Conservation (phyloP, 1,284 basidiomycete genomes). For the Lentinula novae-zelandiae region DNA sequence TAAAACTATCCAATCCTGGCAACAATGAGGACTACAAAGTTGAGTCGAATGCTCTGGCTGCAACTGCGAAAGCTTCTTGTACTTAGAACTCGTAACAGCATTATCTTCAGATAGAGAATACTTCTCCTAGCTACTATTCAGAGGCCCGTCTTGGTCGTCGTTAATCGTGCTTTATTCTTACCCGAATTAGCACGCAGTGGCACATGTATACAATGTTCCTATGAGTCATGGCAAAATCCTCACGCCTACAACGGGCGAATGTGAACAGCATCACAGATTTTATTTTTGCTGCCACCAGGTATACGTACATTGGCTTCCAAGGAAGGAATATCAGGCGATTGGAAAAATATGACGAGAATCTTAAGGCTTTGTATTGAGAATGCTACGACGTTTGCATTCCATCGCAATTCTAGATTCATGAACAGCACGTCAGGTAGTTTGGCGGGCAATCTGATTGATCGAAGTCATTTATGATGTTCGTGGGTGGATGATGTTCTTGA, state of each 20-base stretch:
- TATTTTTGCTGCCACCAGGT: background rate
- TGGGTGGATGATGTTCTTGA: background rate
- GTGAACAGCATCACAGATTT: background rate
- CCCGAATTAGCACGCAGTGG: background rate
- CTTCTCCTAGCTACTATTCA: too few species aligned
- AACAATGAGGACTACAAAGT: background rate
- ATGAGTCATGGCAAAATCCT: background rate
- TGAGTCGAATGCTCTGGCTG: background rate
- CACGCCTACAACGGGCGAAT: background rate
- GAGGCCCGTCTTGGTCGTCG: background rate
- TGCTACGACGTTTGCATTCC: background rate
- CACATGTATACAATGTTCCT: too few species aligned
- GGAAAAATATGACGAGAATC: background rate
- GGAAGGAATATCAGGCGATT: background rate
- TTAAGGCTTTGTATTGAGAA: too few species aligned
- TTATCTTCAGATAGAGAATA: too few species aligned
- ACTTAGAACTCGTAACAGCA: too few species aligned
- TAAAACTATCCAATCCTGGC: background rate
- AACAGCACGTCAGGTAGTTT: background rate
- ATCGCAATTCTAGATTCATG: background rate
- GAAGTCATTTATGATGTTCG: background rate
- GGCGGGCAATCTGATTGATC: background rate
- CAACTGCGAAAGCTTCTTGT: too few species aligned
- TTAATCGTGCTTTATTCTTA: background rate
- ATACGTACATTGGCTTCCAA: background rate